These are phyloP conservation scores for Orbilia ellipsospora DNA, from an alignment of 2,329 filamentous ascomycete species.

Conservation along the genomic window DNA sequence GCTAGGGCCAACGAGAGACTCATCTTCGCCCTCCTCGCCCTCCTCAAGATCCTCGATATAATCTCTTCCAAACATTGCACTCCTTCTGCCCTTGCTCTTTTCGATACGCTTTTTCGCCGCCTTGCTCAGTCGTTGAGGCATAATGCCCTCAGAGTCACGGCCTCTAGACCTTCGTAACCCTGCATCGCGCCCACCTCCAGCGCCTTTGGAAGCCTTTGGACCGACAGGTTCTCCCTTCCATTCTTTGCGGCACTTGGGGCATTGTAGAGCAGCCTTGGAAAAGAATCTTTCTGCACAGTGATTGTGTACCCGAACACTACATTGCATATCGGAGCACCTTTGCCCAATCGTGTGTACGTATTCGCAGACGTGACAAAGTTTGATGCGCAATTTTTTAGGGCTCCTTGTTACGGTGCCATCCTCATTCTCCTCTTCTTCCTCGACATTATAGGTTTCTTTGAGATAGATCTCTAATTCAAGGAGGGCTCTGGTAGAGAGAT, in stretches of 20 bases:
- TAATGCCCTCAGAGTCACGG: slow-evolving; percentile 40
- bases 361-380: slow-evolving; percentile 86
- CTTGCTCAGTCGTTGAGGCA: slow-evolving; percentile 50
- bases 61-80: slow-evolving; percentile 28
- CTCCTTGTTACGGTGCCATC: slow-evolving; percentile 64
- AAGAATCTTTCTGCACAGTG: slow-evolving; percentile 80
- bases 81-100: slow-evolving; percentile 45
- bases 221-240: slow-evolving; percentile 51
- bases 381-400: slow-evolving; percentile 71
- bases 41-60: slow-evolving; percentile 25
- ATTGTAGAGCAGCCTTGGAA: slow-evolving; percentile 71
- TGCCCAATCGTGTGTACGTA: slow-evolving; percentile 87
- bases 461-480: slow-evolving; percentile 89
- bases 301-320: slow-evolving; percentile 78
- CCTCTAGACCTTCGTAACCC: slow-evolving; percentile 39
- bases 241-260: slow-evolving; percentile 41
- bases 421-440: slow-evolving; percentile 65
- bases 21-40: background rate
- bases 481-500: slow-evolving; percentile 78
- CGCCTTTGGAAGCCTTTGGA: slow-evolving; percentile 20
- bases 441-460: slow-evolving; percentile 88
- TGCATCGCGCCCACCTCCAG: slow-evolving; percentile 13
- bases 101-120: slow-evolving; percentile 33
- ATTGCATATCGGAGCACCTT: slow-evolving; percentile 77
- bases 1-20: background rate